Evolutionary conservation across 2,329 filamentous ascomycete species (phyloP), one percentile per base, ranked within the genome.

Genomic region (Apiospora aurea): DNA sequence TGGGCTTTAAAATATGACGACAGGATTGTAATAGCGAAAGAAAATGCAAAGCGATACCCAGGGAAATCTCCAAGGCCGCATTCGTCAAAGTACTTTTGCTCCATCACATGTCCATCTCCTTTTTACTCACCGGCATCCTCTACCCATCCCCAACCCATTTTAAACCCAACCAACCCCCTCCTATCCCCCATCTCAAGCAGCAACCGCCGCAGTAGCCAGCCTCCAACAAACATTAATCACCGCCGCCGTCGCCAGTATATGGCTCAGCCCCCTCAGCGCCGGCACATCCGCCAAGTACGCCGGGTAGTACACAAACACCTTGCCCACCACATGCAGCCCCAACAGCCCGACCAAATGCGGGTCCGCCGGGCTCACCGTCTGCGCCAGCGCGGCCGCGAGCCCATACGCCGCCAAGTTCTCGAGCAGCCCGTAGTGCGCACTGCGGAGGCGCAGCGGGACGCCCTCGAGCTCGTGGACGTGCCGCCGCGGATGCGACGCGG

Each of bases 251-350:
- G 29, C 53, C 16, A 61, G 21, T 0, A 61, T 7, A 6, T 61
- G 53, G 2, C 29, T 11, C 29, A 11, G 2, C 29, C 29, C 29
- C 29, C 53, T 3, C 16, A 61, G 6, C 16, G 8, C 5, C 29
- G 53, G 53, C 53, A 61, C 53, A n/a, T 61, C 14, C 2, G 53
- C 53, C 16, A 61, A 4, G 16, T 61, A 61, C 29, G 57, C 57
- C 18, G 57, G 29, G 34, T 64, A 64, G 34, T 64, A 64, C 57
- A 64, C 57, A 5, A 64, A 64, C 18, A 41, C 57, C 57, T 64
- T 64, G 8, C 18, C 34, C 29, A 64, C 8, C 8, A 64, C 21
- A 18, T 64, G 57, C 34, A 64, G 29, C 1, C 57, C 57, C 29
- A 41, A 1, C 57, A 64, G 18, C 10, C 57, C 34, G 0, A 41